A percentile compares a stretch with the other conserved stretches of the same genome.
phyloP scores from a whole-genome alignment of 2,329 filamentous ascomycete species.

The Fusarium sp. region DNA sequence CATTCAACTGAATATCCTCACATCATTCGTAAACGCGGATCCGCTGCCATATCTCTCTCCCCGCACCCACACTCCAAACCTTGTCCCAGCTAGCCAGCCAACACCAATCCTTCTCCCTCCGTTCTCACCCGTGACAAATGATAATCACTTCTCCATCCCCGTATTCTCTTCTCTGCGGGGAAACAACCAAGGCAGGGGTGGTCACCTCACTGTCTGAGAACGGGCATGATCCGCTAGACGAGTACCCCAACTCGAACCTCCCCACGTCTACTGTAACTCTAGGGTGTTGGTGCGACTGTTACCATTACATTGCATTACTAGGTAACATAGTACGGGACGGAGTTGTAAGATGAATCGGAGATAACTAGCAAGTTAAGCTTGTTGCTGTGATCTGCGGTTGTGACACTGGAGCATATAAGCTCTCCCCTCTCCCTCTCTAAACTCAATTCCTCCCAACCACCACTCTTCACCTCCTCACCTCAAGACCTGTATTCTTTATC shows the following conservation, averaged over 20 bases:
- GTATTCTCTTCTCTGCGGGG: constrained; percentile 9
- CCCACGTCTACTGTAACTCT: constrained; percentile 34
- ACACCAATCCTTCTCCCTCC: constrained; percentile 11
- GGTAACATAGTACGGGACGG: background rate
- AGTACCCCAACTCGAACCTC: constrained; percentile 37
- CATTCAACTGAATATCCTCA: too few relatives aligned
- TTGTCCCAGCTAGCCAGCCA: background rate
- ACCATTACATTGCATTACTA: background rate
- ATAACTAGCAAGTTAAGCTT: background rate
- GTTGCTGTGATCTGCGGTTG: background rate
- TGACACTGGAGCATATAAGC: constrained; percentile 17
- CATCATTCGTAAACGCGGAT: constrained; percentile 13
- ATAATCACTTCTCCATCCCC: constrained; percentile 2
- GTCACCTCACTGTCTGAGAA: constrained; percentile 14
- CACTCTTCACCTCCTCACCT: background rate
- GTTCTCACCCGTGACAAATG: constrained; percentile 21
- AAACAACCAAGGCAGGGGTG: constrained; percentile 14
- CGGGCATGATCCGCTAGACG: constrained; percentile 17
- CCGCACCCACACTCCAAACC: constrained; percentile 9
- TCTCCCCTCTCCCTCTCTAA: background rate
- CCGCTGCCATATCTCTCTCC: background rate
- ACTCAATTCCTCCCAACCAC: background rate
- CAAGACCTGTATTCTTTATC: background rate
- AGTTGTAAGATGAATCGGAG: constrained; percentile 2
- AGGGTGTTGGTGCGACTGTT: constrained; percentile 11